These are phyloP conservation scores for Tubosaeta sp. DNA, from an alignment of 768 basidiomycete species.

Conservation along the genomic window DNA sequence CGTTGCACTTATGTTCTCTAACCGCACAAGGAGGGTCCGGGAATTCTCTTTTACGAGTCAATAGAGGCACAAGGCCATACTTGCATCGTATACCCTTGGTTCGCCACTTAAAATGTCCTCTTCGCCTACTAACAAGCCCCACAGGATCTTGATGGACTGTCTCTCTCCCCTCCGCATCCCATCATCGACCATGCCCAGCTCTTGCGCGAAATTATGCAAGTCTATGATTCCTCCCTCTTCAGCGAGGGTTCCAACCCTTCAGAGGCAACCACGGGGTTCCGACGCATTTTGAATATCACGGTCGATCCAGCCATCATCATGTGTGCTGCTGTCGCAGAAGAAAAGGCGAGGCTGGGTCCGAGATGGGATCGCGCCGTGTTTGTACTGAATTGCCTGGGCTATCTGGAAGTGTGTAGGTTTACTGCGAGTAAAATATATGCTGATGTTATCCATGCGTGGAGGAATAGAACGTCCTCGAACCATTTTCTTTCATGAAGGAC, in stretches of 20 bases:
- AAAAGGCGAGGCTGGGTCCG: slow-evolving; percentile 49
- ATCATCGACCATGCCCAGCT: slow-evolving; percentile 83
- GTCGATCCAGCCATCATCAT: slow-evolving; percentile 81
- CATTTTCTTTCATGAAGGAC: slow-evolving; percentile 61
- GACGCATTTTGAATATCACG: slow-evolving; percentile 69
- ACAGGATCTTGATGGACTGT: slow-evolving; percentile 66
- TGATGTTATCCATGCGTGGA: background rate
- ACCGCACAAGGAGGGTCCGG: no score
- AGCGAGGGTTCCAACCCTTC: slow-evolving; percentile 37
- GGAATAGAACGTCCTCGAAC: slow-evolving; percentile 56
- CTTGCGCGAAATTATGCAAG: slow-evolving; percentile 82
- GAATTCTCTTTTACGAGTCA: slow-evolving; percentile 66
- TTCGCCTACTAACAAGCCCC: background rate
- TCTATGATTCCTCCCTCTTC: slow-evolving; percentile 83
- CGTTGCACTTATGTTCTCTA: background rate
- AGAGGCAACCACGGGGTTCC: slow-evolving; percentile 16
- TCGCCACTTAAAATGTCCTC: slow-evolving; percentile 12
- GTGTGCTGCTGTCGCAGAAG: slow-evolving; percentile 64
- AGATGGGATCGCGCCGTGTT: slow-evolving; percentile 84
- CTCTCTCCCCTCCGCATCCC: slow-evolving; percentile 66
- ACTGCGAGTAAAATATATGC: background rate
- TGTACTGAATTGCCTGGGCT: slow-evolving; percentile 80
- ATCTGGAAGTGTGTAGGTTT: slow-evolving; percentile 59
- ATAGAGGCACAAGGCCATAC: slow-evolving; percentile 81
- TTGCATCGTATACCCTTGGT: slow-evolving; percentile 53